phyloP scores from a whole-genome alignment of 352 stramenopile species.

The Pythium brachiatum region DNA sequence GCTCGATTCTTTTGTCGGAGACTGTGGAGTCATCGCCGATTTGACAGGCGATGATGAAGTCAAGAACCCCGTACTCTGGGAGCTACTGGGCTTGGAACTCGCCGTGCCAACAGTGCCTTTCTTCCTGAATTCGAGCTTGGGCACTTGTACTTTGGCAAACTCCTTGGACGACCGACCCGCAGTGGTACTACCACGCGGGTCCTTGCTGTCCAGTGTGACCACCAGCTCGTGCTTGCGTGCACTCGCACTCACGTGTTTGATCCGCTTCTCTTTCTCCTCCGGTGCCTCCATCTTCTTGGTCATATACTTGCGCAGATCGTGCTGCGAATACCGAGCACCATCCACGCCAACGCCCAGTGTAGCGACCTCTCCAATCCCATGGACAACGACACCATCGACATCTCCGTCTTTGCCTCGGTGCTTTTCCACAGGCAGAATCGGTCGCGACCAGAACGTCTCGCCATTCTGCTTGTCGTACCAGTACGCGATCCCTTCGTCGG shows the following conservation, averaged over 20 bases:
- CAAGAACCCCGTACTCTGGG: not conserved
- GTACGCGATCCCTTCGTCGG: slow-evolving; percentile 89
- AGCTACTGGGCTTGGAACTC: not conserved
- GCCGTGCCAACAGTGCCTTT: not conserved
- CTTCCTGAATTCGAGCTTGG: slow-evolving; percentile 44
- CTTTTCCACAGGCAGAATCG: slow-evolving; percentile 80
- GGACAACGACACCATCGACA: slow-evolving; percentile 78
- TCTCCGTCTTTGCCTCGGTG: slow-evolving; percentile 67
- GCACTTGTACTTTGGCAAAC: slow-evolving; percentile 58
- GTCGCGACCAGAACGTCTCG: slow-evolving; percentile 90
- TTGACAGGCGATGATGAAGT: not conserved
- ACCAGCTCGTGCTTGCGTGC: slow-evolving; percentile 65
- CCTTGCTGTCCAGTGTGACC: slow-evolving; percentile 27
- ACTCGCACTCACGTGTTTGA: slow-evolving; percentile 52
- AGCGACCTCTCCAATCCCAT: slow-evolving; percentile 64
- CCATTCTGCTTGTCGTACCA: slow-evolving; percentile 83
- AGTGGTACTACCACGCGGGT: not conserved
- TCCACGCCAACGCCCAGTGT: slow-evolving; percentile 68
- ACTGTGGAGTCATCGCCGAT: slow-evolving; percentile 1
- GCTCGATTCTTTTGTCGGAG: not conserved
- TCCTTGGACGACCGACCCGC: not conserved
- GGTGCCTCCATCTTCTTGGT: slow-evolving; percentile 76
- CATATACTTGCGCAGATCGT: slow-evolving; percentile 84
- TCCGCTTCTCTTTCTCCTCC: slow-evolving; percentile 54
- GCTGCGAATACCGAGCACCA: slow-evolving; percentile 52